phyloP scores from a whole-genome alignment of 2,329 filamentous ascomycete species.

The Leptographium radiaticola region DNA sequence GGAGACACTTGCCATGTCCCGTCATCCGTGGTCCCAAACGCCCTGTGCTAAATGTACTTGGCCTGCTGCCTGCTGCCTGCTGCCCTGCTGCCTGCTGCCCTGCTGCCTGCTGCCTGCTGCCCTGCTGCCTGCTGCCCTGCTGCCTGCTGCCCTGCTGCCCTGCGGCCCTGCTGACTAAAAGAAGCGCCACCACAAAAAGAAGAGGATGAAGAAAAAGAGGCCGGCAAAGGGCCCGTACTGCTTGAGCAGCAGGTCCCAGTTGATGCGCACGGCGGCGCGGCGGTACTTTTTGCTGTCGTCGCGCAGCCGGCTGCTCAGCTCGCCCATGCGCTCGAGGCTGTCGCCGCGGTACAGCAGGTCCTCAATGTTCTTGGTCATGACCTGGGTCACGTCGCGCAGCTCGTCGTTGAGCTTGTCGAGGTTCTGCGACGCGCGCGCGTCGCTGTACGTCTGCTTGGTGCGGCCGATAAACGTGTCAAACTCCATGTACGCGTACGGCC shows the following conservation, averaged over 20 bases:
- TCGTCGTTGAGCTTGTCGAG: constrained; percentile 94
- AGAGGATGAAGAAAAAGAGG: constrained; percentile 65
- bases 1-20: too few species aligned
- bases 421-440: constrained; percentile 81
- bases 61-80: too few species aligned
- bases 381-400: constrained; percentile 91
- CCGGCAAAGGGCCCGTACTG: constrained; percentile 89
- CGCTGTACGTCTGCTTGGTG: constrained; percentile 88
- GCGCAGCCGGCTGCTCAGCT: constrained; percentile 72
- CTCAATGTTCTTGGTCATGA: constrained; percentile 99
- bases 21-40: too few species aligned
- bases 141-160: too few species aligned
- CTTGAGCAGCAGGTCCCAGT: constrained; percentile 93
- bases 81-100: too few species aligned
- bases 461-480: constrained; percentile 95
- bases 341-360: constrained; percentile 92
- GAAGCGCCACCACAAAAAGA: constrained; percentile 89
- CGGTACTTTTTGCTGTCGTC: constrained; percentile 94
- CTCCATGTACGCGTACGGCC: constrained; percentile 93
- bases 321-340: constrained; percentile 90
- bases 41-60: too few species aligned
- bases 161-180: constrained; percentile 40
- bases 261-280: constrained; percentile 85
- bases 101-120: too few species aligned
- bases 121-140: too few species aligned